Evolutionary conservation across 306 rosid species (phyloP), one percentile per base, ranked within the genome.

Genomic region (Medicago ruthenica): DNA sequence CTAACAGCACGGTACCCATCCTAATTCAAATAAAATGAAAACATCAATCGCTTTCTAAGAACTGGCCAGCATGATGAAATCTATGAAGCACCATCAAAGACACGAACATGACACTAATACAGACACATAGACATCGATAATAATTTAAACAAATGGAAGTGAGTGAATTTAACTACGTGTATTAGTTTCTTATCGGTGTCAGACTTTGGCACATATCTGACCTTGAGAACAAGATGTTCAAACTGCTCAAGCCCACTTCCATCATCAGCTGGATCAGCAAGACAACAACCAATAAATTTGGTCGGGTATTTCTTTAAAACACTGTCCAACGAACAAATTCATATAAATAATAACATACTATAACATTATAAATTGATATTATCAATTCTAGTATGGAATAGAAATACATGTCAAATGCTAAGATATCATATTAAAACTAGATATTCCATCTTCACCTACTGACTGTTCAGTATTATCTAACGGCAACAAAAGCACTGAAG

Each of bases 221-320:
- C 98, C 98, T 93, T 70, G 77, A 79, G 72, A 84, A 91, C 85
- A 60, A 88, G 94, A 44, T 86, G 67, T 79, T 89, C 92, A 79
- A 93, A 88, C 78, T 87, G 90, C 87, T 85, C 74, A 80, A 91
- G 67, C 39, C 97, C 98, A 48, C 85, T 86, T 79, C 94, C 96
- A 71, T 91, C 96, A 44, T 80, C 84, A 17, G 89, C 89, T n/a
- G 98, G 98, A 82, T 91, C 88, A 62, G 96, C 98, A 42, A 93
- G 98, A 87, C 98, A 93, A 67, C 97, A 91, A 22, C 98, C 98
- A 60, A 88, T 53, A 70, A 93, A 93, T 85, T 93, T 89, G 85
- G 90, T 61, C 0, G 98, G 97, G 72, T 89, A 79, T 86, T 80
- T 93, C 81, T 87, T 83, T 83, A 93, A 73, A 70, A 89, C 93